These are phyloP conservation scores for Salvia rosmarinus DNA, from an alignment of 257 asterid genomes.

Conservation along the genomic window DNA sequence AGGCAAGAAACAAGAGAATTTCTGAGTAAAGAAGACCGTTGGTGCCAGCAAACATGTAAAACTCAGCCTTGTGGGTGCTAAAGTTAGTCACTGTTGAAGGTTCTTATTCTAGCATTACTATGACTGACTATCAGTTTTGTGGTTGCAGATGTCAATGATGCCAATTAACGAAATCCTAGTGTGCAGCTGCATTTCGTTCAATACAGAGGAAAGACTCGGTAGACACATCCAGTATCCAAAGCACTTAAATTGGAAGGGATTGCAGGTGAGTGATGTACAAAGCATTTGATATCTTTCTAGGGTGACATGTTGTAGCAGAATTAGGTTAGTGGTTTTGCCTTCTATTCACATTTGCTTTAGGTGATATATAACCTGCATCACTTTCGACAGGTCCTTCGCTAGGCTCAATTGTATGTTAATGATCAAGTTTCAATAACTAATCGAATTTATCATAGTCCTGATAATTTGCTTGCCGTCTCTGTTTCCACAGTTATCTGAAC, in stretches of 20 bases:
- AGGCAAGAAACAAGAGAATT: constrained; percentile 79
- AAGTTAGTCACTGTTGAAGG: background rate
- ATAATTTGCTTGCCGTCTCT: no score
- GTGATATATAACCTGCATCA: background rate
- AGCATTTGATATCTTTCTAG: constrained; percentile 6
- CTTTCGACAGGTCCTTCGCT: background rate
- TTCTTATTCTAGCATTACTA: background rate
- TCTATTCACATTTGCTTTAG: constrained; percentile 14
- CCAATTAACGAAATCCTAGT: no score
- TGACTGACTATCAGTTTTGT: background rate
- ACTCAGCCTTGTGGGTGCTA: background rate
- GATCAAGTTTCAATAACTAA: constrained; percentile 8
- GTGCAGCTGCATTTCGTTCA: background rate
- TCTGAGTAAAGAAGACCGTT: constrained; percentile 26
- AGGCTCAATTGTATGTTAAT: no score
- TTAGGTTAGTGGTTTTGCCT: background rate
- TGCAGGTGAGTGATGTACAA: constrained; percentile 20
- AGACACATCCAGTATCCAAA: background rate
- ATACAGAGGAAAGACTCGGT: constrained; percentile 24
- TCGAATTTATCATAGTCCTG: background rate
- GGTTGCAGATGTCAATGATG: no score
- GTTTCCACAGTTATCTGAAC: no score
- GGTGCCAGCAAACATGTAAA: background rate
- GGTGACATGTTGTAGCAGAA: constrained; percentile 19
- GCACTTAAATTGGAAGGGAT: constrained; percentile 1